Evolutionary conservation across 331 rosid species (phyloP).

Genomic region (Acacia concinna): DNA sequence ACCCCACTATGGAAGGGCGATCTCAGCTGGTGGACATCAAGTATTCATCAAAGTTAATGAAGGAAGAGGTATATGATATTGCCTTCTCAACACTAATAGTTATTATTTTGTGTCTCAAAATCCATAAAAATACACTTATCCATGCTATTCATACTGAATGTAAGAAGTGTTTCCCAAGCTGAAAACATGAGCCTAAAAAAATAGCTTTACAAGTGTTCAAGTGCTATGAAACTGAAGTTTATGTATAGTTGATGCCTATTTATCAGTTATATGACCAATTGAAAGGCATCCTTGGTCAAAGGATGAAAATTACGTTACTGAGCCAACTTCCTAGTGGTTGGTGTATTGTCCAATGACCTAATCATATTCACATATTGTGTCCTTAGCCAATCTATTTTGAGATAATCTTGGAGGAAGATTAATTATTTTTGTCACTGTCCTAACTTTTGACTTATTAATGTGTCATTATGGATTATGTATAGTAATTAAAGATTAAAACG

Average conservation of each 20-base stretch:
- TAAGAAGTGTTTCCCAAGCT: not conserved
- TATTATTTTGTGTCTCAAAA: conserved; percentile 3
- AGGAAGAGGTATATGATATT: conserved; percentile 37
- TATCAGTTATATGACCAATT: not conserved
- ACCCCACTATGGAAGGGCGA: not conserved
- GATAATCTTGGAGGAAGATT: not conserved
- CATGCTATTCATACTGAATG: not conserved
- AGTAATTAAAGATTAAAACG: not conserved
- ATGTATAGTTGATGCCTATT: not conserved
- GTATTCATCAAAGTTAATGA: conserved; percentile 13
- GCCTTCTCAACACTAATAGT: conserved; percentile 20
- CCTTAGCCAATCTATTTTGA: not conserved
- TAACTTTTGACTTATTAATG: not conserved
- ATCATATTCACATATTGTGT: not conserved
- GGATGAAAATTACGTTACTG: not conserved
- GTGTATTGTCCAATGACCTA: not conserved
- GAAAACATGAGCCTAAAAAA: not conserved
- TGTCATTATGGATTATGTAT: not conserved
- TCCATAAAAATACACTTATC: not conserved
- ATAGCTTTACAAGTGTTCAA: not conserved
- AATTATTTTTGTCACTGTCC: not conserved
- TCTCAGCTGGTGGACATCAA: not conserved
- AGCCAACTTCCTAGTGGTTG: not conserved
- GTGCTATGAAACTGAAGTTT: not conserved
- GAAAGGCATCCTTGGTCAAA: not conserved